Evolutionary conservation across 805 yeast species (phyloP), one percentile per base, ranked within the genome.

Genomic region (Kuraishia ogatae): DNA sequence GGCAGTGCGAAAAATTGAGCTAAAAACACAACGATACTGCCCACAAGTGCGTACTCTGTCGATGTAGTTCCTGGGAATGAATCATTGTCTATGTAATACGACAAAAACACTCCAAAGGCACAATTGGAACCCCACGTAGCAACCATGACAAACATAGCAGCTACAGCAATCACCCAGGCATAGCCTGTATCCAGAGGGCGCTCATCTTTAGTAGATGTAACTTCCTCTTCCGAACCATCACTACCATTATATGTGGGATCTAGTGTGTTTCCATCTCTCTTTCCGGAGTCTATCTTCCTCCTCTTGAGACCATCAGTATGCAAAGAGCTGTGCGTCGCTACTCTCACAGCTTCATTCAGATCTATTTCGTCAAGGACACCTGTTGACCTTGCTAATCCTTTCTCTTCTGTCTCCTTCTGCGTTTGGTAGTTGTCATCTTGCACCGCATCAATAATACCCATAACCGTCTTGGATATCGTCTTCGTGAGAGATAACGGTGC

Each of bases 1-100:
- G 83, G 57, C 3, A 94, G 93, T 50, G 89, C 71, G 54, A 82
- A 67, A 59, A 78, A 67, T 64, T 86, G 85, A 22, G 88, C 87
- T 54, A 84, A 66, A 39, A 75, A 76, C 19, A 79, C 19, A 2
- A 83, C 78, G 10, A 84, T 56, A 2, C 89, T 87, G 0, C 88
- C 85, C 54, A 83, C 76, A 55, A 80, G 66, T 1, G 88, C 85
- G 62, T 79, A 85, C 58, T 84, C 85, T 53, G 77, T 66, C 28
- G 76, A 72, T 1, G 75, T 66, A 0, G 85, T 87, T 1, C 83
- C 85, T 0, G 68, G 66, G 60, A 79, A 83, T 0, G 74, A 70
- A 22, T 74, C 66, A 51, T 77, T 64, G 43, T 76, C 75, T 22
- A 82, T 54, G 65, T 82, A 85, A 58, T 69, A 75, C 1, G 83